Evolutionary conservation across 2,329 filamentous ascomycete genomes (phyloP).

Genomic region (Coniochaeta prunicola): DNA sequence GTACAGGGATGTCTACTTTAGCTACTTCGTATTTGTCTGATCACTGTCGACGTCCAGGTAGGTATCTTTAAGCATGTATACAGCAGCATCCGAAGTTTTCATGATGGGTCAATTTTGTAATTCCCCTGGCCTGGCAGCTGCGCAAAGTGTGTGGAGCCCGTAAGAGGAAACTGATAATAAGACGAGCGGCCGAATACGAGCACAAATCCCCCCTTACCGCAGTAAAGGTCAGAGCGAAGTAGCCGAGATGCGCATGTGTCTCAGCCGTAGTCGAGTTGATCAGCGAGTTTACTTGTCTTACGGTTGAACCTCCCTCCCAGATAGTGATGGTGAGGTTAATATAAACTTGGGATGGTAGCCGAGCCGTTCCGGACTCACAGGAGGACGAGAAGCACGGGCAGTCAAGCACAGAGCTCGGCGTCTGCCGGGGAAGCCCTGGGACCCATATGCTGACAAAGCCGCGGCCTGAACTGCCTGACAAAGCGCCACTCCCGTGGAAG

Average conservation of each 20-base stretch:
- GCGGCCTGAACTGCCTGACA: not conserved
- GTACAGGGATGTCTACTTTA: not conserved
- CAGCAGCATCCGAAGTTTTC: too few species aligned
- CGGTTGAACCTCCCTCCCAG: not conserved
- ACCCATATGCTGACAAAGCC: not conserved
- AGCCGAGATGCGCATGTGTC: not conserved
- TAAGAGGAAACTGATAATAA: not conserved
- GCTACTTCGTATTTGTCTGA: not conserved
- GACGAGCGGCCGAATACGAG: not conserved
- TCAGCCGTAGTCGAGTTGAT: not conserved
- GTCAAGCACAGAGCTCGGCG: not conserved
- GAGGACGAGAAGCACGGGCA: not conserved
- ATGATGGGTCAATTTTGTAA: too few species aligned
- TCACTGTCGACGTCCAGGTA: not conserved
- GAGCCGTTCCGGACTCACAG: not conserved
- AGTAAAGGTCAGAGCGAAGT: not conserved
- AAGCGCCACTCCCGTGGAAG: not conserved
- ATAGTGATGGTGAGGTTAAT: not conserved
- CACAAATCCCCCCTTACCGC: not conserved
- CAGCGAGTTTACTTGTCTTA: not conserved
- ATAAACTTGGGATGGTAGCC: not conserved
- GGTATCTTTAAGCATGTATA: too few species aligned
- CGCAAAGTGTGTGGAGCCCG: too few species aligned
- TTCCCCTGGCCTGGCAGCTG: too few species aligned
- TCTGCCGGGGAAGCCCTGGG: not conserved